Percentiles rank a stretch among this genome's conserved stretches.
Conservation (phyloP, 176 grass and related monocot genomes). For the Lolium perenne region DNA sequence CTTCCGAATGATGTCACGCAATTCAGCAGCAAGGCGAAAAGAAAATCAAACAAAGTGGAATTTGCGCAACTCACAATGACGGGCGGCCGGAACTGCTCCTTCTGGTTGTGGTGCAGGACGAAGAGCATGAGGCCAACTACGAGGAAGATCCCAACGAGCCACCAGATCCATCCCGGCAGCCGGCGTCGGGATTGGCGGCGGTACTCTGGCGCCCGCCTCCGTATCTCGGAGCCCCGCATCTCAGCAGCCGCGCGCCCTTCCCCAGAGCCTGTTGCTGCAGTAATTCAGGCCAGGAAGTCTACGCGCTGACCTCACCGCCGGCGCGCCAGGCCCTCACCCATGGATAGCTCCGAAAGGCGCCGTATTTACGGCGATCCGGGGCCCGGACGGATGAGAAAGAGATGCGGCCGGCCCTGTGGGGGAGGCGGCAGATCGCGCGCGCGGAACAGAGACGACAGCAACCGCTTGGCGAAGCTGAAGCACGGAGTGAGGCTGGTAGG, state of each 20-base stretch:
- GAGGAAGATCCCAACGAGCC: slow-evolving; percentile 79
- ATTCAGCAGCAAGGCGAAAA: slow-evolving; percentile 43
- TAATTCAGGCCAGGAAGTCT: slow-evolving; percentile 30
- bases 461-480: slow-evolving; percentile 23
- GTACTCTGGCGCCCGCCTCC: slow-evolving; percentile 71
- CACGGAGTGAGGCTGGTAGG: slow-evolving; percentile 27
- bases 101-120: slow-evolving; percentile 88
- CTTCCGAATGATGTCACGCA: slow-evolving; percentile 51
- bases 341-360: slow-evolving; percentile 47
- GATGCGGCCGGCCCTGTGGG: not conserved
- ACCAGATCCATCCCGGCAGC: slow-evolving; percentile 88
- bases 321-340: slow-evolving; percentile 30
- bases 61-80: slow-evolving; percentile 58
- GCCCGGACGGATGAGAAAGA: slow-evolving; percentile 40
- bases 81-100: slow-evolving; percentile 68
- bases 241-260: slow-evolving; percentile 5
- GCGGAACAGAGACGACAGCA: slow-evolving; percentile 10
- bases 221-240: slow-evolving; percentile 49
- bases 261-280: slow-evolving; percentile 19
- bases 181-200: slow-evolving; percentile 67
- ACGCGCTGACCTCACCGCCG: slow-evolving; percentile 33
- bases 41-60: not conserved
- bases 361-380: slow-evolving; percentile 45
- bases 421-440: slow-evolving; percentile 13
- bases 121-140: slow-evolving; percentile 82